Conservation (phyloP, 2,329 filamentous ascomycete genomes). For the Thielaviopsis populi region DNA sequence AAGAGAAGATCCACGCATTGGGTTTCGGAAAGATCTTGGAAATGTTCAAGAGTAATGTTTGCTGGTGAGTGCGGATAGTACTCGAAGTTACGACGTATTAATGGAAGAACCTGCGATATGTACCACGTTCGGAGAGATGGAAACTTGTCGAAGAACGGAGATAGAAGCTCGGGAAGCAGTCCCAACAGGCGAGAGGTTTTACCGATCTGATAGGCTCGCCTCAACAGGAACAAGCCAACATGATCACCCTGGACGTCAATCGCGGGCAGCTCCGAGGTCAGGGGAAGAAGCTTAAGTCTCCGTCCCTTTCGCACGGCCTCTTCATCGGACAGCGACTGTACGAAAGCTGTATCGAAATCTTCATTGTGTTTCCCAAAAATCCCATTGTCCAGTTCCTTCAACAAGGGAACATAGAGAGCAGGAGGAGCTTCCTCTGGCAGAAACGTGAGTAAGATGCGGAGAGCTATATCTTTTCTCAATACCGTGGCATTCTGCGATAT, state of each 20-base stretch:
- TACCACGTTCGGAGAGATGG: slow-evolving; percentile 51
- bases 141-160: slow-evolving; percentile 50
- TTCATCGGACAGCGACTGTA: slow-evolving; percentile 45
- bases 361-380: slow-evolving; percentile 26
- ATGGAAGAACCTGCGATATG: slow-evolving; percentile 51
- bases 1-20: slow-evolving; percentile 48
- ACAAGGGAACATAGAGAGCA: slow-evolving; percentile 43
- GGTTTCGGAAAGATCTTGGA: slow-evolving; percentile 45
- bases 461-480: slow-evolving; percentile 47
- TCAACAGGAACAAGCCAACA: slow-evolving; percentile 49
- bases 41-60: slow-evolving; percentile 42
- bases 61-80: slow-evolving; percentile 44
- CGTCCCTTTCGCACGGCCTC: slow-evolving; percentile 48
- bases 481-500: slow-evolving; percentile 40
- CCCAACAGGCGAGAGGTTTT: slow-evolving; percentile 54
- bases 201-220: slow-evolving; percentile 54
- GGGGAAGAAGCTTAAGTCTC: slow-evolving; percentile 47
- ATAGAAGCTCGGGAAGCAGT: slow-evolving; percentile 51
- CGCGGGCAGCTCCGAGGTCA: slow-evolving; percentile 36
- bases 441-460: slow-evolving; percentile 62
- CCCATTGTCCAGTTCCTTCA: slow-evolving; percentile 41
- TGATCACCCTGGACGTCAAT: slow-evolving; percentile 36
- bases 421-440: slow-evolving; percentile 58
- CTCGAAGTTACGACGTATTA: slow-evolving; percentile 53
- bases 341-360: slow-evolving; percentile 39